Percentiles rank a stretch among this genome's conserved stretches.
phyloP scores from a whole-genome alignment of 805 yeast species.

The Wickerhamomyces bovis region DNA sequence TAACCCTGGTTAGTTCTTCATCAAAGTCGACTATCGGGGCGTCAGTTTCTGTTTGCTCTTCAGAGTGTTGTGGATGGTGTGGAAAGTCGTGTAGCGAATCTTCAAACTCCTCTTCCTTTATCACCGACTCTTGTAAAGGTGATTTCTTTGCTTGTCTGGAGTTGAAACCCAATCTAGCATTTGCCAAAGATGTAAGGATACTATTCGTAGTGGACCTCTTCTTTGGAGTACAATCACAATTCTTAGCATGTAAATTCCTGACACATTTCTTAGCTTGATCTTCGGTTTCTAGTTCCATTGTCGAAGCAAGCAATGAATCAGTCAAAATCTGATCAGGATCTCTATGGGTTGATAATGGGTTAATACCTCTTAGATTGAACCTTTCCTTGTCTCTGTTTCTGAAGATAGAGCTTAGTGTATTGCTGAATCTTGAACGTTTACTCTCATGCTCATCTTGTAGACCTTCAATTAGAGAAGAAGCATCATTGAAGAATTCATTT shows the following conservation, averaged over 20 bases:
- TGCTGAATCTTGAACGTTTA: conserved; percentile 19
- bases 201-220: conserved; percentile 16
- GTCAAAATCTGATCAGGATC: conserved; percentile 11
- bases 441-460: conserved; percentile 6
- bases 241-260: conserved; percentile 10
- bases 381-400: conserved; percentile 18
- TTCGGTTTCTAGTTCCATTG: conserved; percentile 6
- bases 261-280: conserved; percentile 5
- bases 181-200: conserved; percentile 19
- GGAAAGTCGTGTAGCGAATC: neutral
- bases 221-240: conserved; percentile 11
- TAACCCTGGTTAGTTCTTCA: conserved; percentile 19
- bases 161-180: conserved; percentile 20
- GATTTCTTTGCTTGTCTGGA: neutral
- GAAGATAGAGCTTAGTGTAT: conserved; percentile 20
- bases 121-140: conserved; percentile 6
- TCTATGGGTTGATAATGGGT: conserved; percentile 23
- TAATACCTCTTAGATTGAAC: conserved; percentile 32
- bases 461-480: conserved; percentile 3
- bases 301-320: conserved; percentile 8
- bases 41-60: neutral
- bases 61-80: neutral
- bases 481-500: conserved; percentile 24
- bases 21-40: conserved; percentile 10
- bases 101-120: conserved; percentile 7